phyloP scores from a whole-genome alignment of 306 rosid genomes.

The Prunus armeniaca region DNA sequence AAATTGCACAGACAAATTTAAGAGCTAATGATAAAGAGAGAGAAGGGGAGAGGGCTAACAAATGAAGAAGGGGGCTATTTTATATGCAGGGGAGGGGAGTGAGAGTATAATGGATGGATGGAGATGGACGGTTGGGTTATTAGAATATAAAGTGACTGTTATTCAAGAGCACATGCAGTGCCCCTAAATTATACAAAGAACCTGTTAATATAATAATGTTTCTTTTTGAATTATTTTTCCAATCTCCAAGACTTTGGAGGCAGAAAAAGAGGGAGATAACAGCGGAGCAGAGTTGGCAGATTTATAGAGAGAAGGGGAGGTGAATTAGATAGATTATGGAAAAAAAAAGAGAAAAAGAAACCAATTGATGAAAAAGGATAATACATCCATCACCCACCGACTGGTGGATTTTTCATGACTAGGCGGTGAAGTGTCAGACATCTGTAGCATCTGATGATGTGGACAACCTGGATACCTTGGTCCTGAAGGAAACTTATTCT shows the following conservation, averaged over 20 bases:
- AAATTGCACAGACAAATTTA: constrained; percentile 12
- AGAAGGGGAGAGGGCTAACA: constrained; percentile 5
- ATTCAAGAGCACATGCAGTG: constrained; percentile 70
- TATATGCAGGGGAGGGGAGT: constrained; percentile 28
- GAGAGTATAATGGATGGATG: constrained; percentile 33
- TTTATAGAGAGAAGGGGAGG: constrained; percentile 46
- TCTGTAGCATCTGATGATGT: constrained; percentile 9
- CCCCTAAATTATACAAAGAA: constrained; percentile 45
- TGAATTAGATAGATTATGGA: constrained; percentile 6
- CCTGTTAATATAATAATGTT: constrained; percentile 31
- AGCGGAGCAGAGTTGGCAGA: constrained; percentile 45
- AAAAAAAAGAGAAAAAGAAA: background rate
- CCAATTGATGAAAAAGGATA: constrained; percentile 12
- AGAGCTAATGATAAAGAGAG: background rate
- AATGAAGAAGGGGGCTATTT: constrained; percentile 9
- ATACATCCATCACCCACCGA: constrained; percentile 41
- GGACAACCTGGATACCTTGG: constrained; percentile 42
- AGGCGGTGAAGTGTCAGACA: constrained; percentile 53
- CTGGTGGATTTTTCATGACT: constrained; percentile 31
- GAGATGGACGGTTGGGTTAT: constrained; percentile 33
- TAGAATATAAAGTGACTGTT: constrained; percentile 37
- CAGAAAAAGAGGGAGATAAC: constrained; percentile 22
- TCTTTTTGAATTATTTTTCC: constrained; percentile 35
- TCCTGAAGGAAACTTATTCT: constrained; percentile 1
- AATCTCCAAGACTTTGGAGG: constrained; percentile 33